Conservation (phyloP, 1,284 basidiomycete genomes). For the Apiotrichum veenhuisii region DNA sequence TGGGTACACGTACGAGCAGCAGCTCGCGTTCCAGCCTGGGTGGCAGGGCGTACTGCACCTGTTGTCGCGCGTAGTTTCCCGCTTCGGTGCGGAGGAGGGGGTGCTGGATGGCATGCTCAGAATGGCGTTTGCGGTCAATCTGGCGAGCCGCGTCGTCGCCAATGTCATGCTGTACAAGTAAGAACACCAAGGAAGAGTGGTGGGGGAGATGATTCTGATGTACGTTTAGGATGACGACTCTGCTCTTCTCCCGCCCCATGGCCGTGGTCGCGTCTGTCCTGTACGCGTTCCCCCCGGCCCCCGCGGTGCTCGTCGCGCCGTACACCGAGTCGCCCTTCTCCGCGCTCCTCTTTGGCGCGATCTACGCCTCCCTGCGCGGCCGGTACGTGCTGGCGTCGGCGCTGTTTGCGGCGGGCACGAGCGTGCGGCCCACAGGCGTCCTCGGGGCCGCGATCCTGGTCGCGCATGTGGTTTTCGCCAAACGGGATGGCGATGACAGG, state of each 20-base stretch:
- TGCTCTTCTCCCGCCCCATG: constrained; percentile 50
- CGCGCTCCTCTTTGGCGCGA: constrained; percentile 68
- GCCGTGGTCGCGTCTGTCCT: constrained; percentile 63
- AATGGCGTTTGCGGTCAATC: constrained; percentile 34
- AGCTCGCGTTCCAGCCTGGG: constrained; percentile 84
- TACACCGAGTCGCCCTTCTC: constrained; percentile 87
- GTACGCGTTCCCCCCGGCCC: constrained; percentile 76
- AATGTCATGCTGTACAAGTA: constrained; percentile 61
- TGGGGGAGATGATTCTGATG: too few species aligned
- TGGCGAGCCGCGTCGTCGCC: constrained; percentile 38
- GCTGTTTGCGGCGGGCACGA: constrained; percentile 63
- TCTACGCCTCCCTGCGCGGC: constrained; percentile 35
- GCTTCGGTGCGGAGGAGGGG: not conserved
- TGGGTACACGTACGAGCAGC: constrained; percentile 71
- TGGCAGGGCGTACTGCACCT: constrained; percentile 58
- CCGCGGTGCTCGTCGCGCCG: constrained; percentile 66
- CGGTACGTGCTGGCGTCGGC: constrained; percentile 56
- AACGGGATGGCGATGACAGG: too few species aligned
- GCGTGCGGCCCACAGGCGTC: constrained; percentile 78
- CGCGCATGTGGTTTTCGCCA: not conserved
- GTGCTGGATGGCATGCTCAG: too few species aligned
- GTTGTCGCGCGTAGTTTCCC: not conserved
- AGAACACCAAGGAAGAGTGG: too few species aligned
- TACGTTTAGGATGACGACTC: constrained; percentile 44
- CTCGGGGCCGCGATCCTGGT: constrained; percentile 68